Evolutionary conservation across 768 basidiomycete genomes (phyloP).

Genomic region (Sporobolomyces roseus): DNA sequence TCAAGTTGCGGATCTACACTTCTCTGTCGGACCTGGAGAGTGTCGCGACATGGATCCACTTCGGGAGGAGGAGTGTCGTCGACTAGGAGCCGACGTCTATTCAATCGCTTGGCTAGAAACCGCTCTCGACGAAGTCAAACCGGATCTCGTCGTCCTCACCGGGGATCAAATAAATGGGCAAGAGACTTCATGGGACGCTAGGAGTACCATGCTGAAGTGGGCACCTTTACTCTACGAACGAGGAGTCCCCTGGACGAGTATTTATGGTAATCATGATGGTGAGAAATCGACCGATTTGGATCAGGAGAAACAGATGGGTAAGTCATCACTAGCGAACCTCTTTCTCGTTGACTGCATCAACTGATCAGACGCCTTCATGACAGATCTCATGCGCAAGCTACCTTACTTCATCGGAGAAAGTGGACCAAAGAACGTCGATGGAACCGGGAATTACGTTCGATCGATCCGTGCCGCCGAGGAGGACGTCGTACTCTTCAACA

Average conservation of each 20-base stretch:
- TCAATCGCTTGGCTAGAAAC: conserved; percentile 68
- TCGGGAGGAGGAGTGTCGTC: conserved; percentile 5
- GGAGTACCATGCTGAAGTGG: conserved; percentile 84
- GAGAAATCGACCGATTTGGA: conserved; percentile 59
- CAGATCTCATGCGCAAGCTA: conserved; percentile 60
- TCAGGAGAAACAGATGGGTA: conserved; percentile 62
- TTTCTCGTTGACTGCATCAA: not conserved
- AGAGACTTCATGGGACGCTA: conserved; percentile 79
- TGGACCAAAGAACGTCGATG: conserved; percentile 80
- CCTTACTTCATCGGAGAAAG: conserved; percentile 78
- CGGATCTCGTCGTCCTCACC: conserved; percentile 84
- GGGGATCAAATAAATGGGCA: conserved; percentile 95
- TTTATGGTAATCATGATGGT: conserved; percentile 97
- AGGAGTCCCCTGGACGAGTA: conserved; percentile 79
- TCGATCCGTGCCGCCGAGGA: conserved; percentile 29
- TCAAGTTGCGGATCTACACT: conserved; percentile 91
- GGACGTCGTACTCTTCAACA: conserved; percentile 37
- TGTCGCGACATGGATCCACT: conserved; percentile 54
- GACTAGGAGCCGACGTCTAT: conserved; percentile 63
- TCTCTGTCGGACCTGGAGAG: conserved; percentile 68
- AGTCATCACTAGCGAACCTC: conserved; percentile 10
- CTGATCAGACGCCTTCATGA: too few relatives aligned
- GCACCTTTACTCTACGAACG: conserved; percentile 68
- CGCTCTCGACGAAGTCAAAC: conserved; percentile 73
- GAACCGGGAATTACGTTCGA: conserved; percentile 74